Conservation (phyloP, 1,284 basidiomycete species). For the Earliella scabrosa region DNA sequence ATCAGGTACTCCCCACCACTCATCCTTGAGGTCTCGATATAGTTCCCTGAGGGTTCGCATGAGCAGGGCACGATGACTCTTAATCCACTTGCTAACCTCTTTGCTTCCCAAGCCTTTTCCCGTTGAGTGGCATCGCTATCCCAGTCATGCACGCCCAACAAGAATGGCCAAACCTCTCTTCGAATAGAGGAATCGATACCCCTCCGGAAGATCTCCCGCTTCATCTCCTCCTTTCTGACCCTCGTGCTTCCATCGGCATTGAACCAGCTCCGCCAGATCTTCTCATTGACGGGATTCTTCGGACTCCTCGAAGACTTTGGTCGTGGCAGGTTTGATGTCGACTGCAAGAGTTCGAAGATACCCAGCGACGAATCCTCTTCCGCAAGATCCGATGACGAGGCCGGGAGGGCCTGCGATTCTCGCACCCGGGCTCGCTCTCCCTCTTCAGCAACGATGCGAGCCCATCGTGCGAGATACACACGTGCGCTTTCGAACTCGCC, state of each 20-base stretch:
- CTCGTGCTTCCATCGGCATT: slow-evolving; percentile 68
- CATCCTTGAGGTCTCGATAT: slow-evolving; percentile 72
- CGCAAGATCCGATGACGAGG: slow-evolving; percentile 49
- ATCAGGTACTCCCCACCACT: slow-evolving; percentile 84
- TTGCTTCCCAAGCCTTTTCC: slow-evolving; percentile 60
- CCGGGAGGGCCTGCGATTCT: slow-evolving; percentile 71
- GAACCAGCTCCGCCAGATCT: slow-evolving; percentile 77
- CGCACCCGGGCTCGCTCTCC: slow-evolving; percentile 84
- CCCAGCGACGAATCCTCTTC: slow-evolving; percentile 81
- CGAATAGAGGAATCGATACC: slow-evolving; percentile 65
- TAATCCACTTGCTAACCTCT: slow-evolving; percentile 56
- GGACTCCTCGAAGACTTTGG: slow-evolving; percentile 78
- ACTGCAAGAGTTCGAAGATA: slow-evolving; percentile 87
- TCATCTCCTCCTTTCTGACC: slow-evolving; percentile 71
- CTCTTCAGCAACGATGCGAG: slow-evolving; percentile 93
- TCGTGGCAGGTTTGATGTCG: slow-evolving; percentile 75
- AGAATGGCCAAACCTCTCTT: slow-evolving; percentile 86
- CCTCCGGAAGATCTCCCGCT: slow-evolving; percentile 74
- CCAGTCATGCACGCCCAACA: slow-evolving; percentile 88
- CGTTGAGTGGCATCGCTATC: slow-evolving; percentile 61
- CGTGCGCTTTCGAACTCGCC: slow-evolving; percentile 95
- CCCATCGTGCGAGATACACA: slow-evolving; percentile 97
- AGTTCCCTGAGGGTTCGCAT: slow-evolving; percentile 48
- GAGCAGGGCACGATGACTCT: not conserved
- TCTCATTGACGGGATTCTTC: slow-evolving; percentile 69